Evolutionary conservation across 768 basidiomycete genomes (phyloP).

Genomic region (Pleurotus djamor): DNA sequence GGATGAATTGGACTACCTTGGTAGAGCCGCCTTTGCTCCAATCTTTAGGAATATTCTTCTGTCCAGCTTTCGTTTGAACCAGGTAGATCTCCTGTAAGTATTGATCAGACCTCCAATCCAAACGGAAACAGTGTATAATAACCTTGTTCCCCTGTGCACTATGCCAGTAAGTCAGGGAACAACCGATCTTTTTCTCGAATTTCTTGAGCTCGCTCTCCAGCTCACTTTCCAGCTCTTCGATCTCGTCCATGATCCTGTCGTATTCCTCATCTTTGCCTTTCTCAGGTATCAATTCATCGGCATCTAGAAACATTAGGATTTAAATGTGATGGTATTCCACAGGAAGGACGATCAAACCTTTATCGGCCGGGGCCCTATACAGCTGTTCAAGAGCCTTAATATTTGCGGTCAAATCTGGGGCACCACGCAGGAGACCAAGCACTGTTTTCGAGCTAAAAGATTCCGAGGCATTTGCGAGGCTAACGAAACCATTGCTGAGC

Average conservation of each 20-base stretch:
- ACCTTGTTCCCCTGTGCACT: constrained; percentile 85
- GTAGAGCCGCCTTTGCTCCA: constrained; percentile 84
- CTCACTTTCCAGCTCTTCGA: constrained; percentile 62
- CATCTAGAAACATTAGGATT: constrained; percentile 32
- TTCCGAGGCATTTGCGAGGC: constrained; percentile 63
- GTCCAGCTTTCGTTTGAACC: constrained; percentile 62
- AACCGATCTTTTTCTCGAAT: constrained; percentile 67
- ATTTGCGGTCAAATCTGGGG: constrained; percentile 75
- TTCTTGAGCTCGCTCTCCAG: constrained; percentile 68
- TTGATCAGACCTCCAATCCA: not conserved
- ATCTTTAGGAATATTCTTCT: constrained; percentile 69
- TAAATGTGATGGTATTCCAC: constrained; percentile 1
- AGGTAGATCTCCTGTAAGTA: constrained; percentile 80
- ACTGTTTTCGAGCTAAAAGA: constrained; percentile 79
- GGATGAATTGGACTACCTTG: constrained; percentile 49
- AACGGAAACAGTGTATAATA: not conserved
- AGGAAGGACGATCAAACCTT: constrained; percentile 39
- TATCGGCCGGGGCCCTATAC: constrained; percentile 60
- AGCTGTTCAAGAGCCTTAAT: constrained; percentile 71
- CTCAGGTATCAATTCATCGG: constrained; percentile 72
- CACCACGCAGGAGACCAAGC: constrained; percentile 68
- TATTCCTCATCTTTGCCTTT: constrained; percentile 87
- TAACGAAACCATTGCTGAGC: constrained; percentile 64
- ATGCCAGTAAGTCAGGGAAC: constrained; percentile 41
- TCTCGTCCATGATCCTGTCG: constrained; percentile 74